These are phyloP conservation scores for Corylus avellana DNA, from an alignment of 306 rosid species.

Conservation along the genomic window DNA sequence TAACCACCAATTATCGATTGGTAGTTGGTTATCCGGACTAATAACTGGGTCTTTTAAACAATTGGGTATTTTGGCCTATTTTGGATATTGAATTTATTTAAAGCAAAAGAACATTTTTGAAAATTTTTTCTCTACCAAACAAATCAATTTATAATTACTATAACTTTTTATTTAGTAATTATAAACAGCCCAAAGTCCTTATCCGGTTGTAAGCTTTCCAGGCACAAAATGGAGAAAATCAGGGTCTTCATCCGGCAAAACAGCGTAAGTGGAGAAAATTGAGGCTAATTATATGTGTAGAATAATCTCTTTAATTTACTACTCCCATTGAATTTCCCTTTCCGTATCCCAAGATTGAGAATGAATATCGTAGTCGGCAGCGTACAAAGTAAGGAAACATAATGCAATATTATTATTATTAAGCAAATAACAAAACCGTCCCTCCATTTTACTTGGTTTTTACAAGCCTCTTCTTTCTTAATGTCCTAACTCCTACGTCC, in stretches of 20 bases:
- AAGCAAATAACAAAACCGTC: slow-evolving; percentile 24
- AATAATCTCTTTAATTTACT: no score
- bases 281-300: not conserved
- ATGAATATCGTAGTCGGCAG: slow-evolving; percentile 58
- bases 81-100: no score
- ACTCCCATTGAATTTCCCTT: not conserved
- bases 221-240: not conserved
- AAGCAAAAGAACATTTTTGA: no score
- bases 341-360: slow-evolving; percentile 15
- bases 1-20: no score
- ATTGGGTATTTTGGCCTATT: no score
- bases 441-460: slow-evolving; percentile 17
- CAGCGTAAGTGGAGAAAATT: slow-evolving; percentile 13
- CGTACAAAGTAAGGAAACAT: slow-evolving; percentile 38
- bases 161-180: no score
- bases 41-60: no score
- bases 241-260: slow-evolving; percentile 5
- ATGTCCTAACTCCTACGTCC: slow-evolving; percentile 8
- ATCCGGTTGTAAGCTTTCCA: not conserved
- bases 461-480: no score
- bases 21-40: no score
- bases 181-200: not conserved
- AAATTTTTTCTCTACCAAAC: no score
- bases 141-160: no score
- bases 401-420: slow-evolving; percentile 9